Conservation (phyloP, 495 filamentous ascomycete genomes). For the Neurospora cerealis region DNA sequence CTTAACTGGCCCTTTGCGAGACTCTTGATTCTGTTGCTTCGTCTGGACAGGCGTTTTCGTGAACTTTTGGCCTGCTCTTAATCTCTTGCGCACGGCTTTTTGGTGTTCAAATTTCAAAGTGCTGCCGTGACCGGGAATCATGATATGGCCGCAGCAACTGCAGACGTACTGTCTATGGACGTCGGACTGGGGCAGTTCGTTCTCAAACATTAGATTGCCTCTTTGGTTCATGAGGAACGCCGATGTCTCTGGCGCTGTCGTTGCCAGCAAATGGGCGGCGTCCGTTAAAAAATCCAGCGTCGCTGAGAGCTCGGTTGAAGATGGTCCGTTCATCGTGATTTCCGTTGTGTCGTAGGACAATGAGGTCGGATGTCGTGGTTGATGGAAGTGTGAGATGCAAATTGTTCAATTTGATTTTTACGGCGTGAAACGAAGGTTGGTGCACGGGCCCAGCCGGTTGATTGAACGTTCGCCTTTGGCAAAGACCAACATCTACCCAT, state of each 20-base stretch:
- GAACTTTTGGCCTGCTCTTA: not conserved
- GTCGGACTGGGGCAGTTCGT: slow-evolving; percentile 31
- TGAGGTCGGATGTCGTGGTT: not conserved
- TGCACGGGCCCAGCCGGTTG: not conserved
- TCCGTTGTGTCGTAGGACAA: not conserved
- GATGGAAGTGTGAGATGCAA: not conserved
- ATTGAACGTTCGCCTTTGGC: not conserved
- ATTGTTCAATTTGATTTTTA: not conserved
- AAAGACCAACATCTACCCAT: not conserved
- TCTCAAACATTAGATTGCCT: slow-evolving; percentile 31
- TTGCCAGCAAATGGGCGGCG: slow-evolving; percentile 39
- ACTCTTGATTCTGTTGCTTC: slow-evolving; percentile 1
- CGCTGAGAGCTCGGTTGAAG: slow-evolving; percentile 15
- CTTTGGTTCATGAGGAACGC: slow-evolving; percentile 38
- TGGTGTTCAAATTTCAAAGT: slow-evolving; percentile 24
- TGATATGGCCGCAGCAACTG: slow-evolving; percentile 42
- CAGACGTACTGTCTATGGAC: slow-evolving; percentile 37
- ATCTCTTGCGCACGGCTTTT: slow-evolving; percentile 11
- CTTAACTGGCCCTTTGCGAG: slow-evolving; percentile 19
- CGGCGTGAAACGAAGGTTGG: not conserved
- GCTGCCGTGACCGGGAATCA: slow-evolving; percentile 34
- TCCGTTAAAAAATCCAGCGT: slow-evolving; percentile 36
- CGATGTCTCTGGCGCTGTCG: slow-evolving; percentile 36
- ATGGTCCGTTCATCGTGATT: slow-evolving; percentile 12
- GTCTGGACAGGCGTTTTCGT: not conserved